These are phyloP conservation scores for Coemansia umbellata DNA, from an alignment of 192 early-diverging fungal species.

Conservation along the genomic window DNA sequence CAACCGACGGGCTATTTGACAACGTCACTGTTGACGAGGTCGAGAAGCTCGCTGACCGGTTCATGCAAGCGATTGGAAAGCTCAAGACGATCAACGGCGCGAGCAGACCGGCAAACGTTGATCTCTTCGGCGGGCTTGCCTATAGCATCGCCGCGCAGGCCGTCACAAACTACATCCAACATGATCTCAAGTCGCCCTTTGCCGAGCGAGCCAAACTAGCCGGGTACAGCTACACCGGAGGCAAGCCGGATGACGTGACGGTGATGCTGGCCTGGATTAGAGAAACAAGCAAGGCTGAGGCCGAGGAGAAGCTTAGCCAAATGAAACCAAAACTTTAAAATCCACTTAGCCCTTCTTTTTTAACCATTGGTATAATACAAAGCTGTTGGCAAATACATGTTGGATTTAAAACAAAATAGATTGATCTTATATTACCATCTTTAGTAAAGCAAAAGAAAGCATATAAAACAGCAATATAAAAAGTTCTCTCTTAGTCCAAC, in stretches of 20 bases:
- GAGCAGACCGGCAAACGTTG: slow-evolving; percentile 1
- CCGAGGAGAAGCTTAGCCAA: slow-evolving; percentile 8
- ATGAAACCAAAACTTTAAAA: slow-evolving; percentile 34
- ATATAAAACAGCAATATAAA: too few species aligned
- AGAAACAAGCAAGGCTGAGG: slow-evolving; percentile 24
- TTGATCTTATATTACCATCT: too few species aligned
- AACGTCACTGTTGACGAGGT: slow-evolving; percentile 47
- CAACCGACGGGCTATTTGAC: slow-evolving; percentile 51
- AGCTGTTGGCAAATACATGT: too few species aligned
- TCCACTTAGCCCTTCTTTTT: too few species aligned
- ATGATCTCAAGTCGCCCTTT: slow-evolving; percentile 47
- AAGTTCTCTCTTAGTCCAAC: too few species aligned
- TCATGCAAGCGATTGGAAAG: slow-evolving; percentile 38
- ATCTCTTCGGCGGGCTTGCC: slow-evolving; percentile 46
- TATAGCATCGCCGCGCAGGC: slow-evolving; percentile 46
- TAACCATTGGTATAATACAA: too few species aligned
- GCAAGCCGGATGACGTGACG: slow-evolving; percentile 52
- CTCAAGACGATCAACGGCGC: not conserved
- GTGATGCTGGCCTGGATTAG: slow-evolving; percentile 48
- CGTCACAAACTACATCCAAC: slow-evolving; percentile 46
- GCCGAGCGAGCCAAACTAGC: slow-evolving; percentile 49
- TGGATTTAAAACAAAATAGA: too few species aligned
- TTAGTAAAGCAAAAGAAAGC: too few species aligned
- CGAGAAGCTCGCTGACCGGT: slow-evolving; percentile 39
- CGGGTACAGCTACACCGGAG: slow-evolving; percentile 38